phyloP scores from a whole-genome alignment of 306 rosid species.

The Acacia crassicarpa region DNA sequence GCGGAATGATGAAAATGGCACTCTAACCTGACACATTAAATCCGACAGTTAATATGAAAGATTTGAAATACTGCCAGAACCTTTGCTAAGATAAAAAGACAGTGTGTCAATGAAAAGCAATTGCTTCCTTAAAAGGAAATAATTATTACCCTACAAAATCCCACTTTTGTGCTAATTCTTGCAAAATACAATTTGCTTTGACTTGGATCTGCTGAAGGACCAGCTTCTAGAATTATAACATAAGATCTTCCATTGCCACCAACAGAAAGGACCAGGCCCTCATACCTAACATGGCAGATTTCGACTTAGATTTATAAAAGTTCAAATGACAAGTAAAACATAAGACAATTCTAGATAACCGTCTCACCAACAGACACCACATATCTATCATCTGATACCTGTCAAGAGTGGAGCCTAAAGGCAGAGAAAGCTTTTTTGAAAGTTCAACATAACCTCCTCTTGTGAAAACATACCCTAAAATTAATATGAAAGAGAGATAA shows the following conservation, averaged over 20 bases:
- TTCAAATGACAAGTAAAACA: conserved; percentile 21
- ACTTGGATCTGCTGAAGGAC: conserved; percentile 74
- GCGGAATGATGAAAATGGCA: conserved; percentile 93
- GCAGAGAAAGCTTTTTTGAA: conserved; percentile 78
- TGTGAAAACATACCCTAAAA: conserved; percentile 86
- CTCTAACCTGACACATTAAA: conserved; percentile 74
- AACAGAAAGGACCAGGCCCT: conserved; percentile 92
- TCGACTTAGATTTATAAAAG: conserved; percentile 11
- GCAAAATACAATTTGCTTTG: conserved; percentile 89
- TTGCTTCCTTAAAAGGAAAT: conserved; percentile 9
- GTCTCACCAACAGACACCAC: not conserved
- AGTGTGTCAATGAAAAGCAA: conserved; percentile 10
- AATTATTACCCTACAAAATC: conserved; percentile 85
- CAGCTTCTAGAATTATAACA: conserved; percentile 85
- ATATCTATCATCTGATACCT: conserved; percentile 51
- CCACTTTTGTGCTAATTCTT: conserved; percentile 86
- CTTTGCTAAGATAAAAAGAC: conserved; percentile 17
- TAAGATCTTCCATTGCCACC: conserved; percentile 97
- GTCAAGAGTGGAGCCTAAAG: conserved; percentile 90
- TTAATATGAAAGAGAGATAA: conserved; percentile 9
- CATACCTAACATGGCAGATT: conserved; percentile 59
- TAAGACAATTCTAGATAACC: not conserved
- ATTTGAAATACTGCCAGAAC: not conserved
- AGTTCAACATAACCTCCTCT: conserved; percentile 94
- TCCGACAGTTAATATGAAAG: conserved; percentile 30